phyloP scores from a whole-genome alignment of 2,329 filamentous ascomycete species.

The Neonectria hederae region DNA sequence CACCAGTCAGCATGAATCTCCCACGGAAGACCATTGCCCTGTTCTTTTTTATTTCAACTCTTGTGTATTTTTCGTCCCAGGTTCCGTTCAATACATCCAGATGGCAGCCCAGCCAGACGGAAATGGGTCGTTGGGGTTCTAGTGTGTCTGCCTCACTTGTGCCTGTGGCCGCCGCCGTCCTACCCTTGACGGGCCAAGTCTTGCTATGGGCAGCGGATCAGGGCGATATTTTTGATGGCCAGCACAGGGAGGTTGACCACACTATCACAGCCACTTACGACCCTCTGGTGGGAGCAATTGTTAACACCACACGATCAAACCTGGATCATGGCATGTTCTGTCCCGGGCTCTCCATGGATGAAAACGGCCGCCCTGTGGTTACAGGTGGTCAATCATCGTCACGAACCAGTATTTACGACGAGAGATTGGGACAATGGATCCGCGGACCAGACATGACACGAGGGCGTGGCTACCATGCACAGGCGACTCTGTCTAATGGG shows the following conservation, averaged over 20 bases:
- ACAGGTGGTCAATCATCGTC: constrained; percentile 62
- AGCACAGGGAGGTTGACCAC: too few species aligned
- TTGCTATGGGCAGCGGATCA: constrained; percentile 25
- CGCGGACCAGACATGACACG: constrained; percentile 25
- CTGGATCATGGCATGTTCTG: constrained; percentile 67
- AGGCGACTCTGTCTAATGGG: constrained; percentile 20
- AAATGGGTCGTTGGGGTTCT: constrained; percentile 25
- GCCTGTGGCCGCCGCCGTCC: constrained; percentile 29
- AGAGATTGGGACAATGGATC: constrained; percentile 19
- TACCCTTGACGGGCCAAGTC: constrained; percentile 25
- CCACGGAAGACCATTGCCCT: too few species aligned
- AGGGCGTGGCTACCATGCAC: constrained; percentile 24
- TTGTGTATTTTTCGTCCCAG: too few species aligned
- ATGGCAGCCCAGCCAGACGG: too few species aligned
- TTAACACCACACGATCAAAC: constrained; percentile 36
- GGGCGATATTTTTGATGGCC: constrained; percentile 19
- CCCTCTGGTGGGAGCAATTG: too few species aligned
- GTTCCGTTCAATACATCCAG: too few species aligned
- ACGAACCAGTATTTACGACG: constrained; percentile 59
- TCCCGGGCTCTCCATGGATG: constrained; percentile 61
- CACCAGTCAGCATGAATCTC: too few species aligned
- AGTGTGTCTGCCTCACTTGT: constrained; percentile 31
- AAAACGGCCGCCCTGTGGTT: constrained; percentile 60
- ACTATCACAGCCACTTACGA: too few species aligned
- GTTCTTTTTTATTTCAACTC: too few species aligned